Conservation (phyloP, 2,329 filamentous ascomycete genomes). For the Sporothrix sp. region DNA sequence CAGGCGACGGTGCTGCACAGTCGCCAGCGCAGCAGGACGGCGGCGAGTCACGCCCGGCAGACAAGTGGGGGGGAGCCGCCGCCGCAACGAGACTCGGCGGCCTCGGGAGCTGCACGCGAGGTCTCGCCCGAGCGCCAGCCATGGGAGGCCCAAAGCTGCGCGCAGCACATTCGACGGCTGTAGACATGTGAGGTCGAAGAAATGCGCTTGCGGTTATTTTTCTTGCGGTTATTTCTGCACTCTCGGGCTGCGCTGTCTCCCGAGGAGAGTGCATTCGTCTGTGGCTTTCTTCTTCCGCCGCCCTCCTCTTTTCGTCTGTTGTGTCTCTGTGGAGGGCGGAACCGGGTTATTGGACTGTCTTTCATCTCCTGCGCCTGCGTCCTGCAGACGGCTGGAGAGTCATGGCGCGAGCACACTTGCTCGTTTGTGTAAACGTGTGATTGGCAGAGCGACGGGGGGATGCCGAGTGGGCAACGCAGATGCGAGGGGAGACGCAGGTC, state of each 20-base stretch:
- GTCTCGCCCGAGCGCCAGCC: constrained; percentile 29
- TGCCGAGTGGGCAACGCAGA: background rate
- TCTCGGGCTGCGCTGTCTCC: background rate
- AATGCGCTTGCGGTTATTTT: too few relatives aligned
- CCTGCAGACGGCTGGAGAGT: too few relatives aligned
- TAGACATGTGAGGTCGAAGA: too few relatives aligned
- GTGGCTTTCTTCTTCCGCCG: too few relatives aligned
- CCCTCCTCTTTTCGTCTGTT: constrained; percentile 5
- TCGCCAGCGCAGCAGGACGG: constrained; percentile 22
- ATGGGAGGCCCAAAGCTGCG: constrained; percentile 25
- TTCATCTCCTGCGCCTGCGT: background rate
- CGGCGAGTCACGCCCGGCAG: background rate
- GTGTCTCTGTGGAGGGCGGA: constrained; percentile 14
- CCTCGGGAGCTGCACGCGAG: constrained; percentile 16
- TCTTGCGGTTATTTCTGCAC: too few relatives aligned
- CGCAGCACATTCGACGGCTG: constrained; percentile 23
- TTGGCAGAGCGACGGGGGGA: background rate
- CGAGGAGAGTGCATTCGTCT: too few relatives aligned
- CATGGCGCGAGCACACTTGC: background rate
- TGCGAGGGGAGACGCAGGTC: background rate
- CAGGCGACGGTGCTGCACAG: constrained; percentile 25
- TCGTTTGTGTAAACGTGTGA: constrained; percentile 8
- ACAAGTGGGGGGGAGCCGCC: constrained; percentile 3
- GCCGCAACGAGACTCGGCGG: constrained; percentile 18
- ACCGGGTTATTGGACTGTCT: constrained; percentile 14